phyloP scores from a whole-genome alignment of 352 stramenopile species.

The Pythium rhizo-oryzae region DNA sequence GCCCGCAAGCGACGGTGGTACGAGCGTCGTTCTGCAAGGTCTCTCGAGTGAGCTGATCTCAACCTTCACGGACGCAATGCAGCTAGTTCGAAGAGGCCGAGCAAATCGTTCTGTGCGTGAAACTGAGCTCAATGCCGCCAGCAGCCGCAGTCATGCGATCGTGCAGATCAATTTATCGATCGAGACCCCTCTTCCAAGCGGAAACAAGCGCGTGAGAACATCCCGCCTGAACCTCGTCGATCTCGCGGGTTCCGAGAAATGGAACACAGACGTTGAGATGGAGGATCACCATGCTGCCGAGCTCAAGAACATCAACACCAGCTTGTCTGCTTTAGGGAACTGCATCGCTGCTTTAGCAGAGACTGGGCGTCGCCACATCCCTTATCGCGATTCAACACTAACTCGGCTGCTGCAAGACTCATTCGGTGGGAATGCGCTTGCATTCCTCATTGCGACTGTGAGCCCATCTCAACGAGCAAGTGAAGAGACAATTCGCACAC shows the following conservation, averaged over 20 bases:
- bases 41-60: conserved; percentile 53
- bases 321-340: conserved; percentile 89
- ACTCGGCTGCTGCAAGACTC: conserved; percentile 89
- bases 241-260: conserved; percentile 81
- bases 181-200: conserved; percentile 33
- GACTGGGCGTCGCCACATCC: conserved; percentile 86
- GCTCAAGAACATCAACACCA: conserved; percentile 92
- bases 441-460: conserved; percentile 73
- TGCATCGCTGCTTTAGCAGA: conserved; percentile 89
- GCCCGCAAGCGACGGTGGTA: conserved; percentile 49
- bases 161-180: conserved; percentile 84
- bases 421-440: conserved; percentile 72
- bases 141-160: conserved; percentile 91
- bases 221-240: conserved; percentile 81
- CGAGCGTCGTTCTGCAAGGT: conserved; percentile 60
- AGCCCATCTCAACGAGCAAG: conserved; percentile 42
- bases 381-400: conserved; percentile 89
- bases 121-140: conserved; percentile 88
- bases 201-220: conserved; percentile 43
- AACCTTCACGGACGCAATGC: conserved; percentile 50
- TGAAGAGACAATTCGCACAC: conserved; percentile 77
- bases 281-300: conserved; percentile 73
- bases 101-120: conserved; percentile 72
- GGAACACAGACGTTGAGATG: conserved; percentile 80
- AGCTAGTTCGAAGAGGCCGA: conserved; percentile 52